phyloP scores from a whole-genome alignment of 208 protist genomes.

The Novymonas esmeraldas region DNA sequence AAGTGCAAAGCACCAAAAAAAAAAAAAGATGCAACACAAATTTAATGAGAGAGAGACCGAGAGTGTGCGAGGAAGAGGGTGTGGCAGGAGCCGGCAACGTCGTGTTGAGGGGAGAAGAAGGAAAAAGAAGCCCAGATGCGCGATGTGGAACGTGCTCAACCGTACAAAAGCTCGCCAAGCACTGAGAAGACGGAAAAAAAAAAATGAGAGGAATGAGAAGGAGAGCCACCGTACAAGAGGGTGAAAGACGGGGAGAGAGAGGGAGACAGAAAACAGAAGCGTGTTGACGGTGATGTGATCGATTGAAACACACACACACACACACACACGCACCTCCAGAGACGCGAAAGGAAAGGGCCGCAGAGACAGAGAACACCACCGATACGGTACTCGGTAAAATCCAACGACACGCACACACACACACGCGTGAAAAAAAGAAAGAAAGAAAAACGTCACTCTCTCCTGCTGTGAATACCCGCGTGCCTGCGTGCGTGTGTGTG shows the following conservation, averaged over 20 bases:
- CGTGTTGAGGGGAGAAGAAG: neutral
- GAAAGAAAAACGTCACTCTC: neutral
- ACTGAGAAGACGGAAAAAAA: neutral
- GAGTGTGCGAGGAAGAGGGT: no score
- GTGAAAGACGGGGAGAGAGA: neutral
- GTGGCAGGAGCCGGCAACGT: no score
- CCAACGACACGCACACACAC: no score
- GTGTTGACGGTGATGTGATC: neutral
- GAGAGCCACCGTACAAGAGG: neutral
- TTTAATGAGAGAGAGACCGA: neutral
- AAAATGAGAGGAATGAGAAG: neutral
- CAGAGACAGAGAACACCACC: no score
- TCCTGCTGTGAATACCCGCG: no score
- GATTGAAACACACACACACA: no score
- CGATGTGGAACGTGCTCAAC: neutral
- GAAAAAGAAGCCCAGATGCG: neutral
- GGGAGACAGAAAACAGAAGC: neutral
- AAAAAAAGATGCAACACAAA: neutral
- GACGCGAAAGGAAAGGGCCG: neutral
- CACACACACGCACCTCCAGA: neutral
- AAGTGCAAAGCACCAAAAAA: neutral
- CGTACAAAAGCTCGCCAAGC: neutral
- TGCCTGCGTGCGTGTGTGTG: constrained; percentile 1
- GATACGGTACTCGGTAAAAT: no score
- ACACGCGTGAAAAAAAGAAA: neutral